phyloP scores from a whole-genome alignment of 306 rosid genomes.

The Glycine latifolia region DNA sequence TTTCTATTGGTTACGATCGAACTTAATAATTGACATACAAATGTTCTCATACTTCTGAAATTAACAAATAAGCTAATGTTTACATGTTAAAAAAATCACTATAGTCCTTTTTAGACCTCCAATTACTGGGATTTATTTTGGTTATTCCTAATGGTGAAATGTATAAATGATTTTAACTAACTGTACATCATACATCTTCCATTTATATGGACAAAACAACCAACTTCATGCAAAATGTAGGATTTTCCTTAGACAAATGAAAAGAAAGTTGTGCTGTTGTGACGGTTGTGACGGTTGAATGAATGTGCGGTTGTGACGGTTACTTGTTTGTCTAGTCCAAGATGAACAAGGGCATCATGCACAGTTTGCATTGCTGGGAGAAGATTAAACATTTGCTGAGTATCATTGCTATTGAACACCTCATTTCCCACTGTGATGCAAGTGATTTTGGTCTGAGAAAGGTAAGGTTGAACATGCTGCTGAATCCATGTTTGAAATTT shows the following conservation, averaged over 20 bases:
- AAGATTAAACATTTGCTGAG: conserved; percentile 52
- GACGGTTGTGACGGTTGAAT: conserved; percentile 71
- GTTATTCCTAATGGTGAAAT: background rate
- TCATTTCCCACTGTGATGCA: conserved; percentile 83
- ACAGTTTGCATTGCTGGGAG: conserved; percentile 82
- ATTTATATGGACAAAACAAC: background rate
- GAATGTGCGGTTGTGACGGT: conserved; percentile 77
- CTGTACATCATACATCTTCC: background rate
- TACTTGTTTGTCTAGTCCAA: conserved; percentile 67
- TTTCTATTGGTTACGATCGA: too few relatives aligned
- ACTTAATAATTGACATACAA: too few relatives aligned
- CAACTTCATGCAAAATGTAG: conserved; percentile 6
- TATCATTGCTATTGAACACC: conserved; percentile 58
- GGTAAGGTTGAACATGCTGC: conserved; percentile 59
- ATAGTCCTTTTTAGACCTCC: background rate
- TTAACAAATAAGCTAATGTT: background rate
- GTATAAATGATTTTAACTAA: background rate
- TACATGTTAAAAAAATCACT: conserved; percentile 15
- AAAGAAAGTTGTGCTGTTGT: conserved; percentile 20
- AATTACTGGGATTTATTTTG: background rate
- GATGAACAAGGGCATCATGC: conserved; percentile 59
- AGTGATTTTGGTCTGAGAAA: conserved; percentile 71
- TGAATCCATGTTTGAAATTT: conserved; percentile 80
- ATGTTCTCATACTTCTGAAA: background rate
- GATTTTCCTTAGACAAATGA: conserved; percentile 13